Evolutionary conservation across 345 rosid genomes (phyloP), one percentile per base, ranked within the genome.

Genomic region (Linum trigynum): DNA sequence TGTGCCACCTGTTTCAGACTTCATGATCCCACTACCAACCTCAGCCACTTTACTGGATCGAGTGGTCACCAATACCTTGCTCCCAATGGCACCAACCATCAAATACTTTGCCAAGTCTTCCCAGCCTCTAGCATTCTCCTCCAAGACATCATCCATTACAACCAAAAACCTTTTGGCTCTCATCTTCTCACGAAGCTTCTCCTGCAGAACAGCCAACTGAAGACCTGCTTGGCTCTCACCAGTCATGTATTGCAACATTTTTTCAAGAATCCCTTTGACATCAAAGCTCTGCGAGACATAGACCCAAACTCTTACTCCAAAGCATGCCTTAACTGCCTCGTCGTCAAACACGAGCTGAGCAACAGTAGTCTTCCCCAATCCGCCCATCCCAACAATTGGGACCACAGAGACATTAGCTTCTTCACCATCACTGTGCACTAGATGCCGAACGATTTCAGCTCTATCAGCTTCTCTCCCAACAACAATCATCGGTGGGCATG

Each of bases 131-230:
- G n/a, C 17, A 57, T 64, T 58, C 59, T 70, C 73, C 37, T 37
- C 59, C 73, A 68, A 70, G 14, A 70, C 73, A 64, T 70, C 68
- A 57, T 70, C 73, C n/a, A 70, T 58, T 48, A 64, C 73, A 40
- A 70, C 7, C 59, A 70, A 45, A n/a, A 70, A 70, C 68, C 45
- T 63, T 7, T 9, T 38, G 63, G 67, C 73, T 15, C 35, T 63
- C 59, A 70, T 38, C 17, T 8, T 17, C 8, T 70, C 64, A 0
- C 48, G 64, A 17, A 70, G 64, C 32, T 36, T 57, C 5, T 11
- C 64, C 48, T 70, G 73, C 37, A 70, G 58, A 16, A 5, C 14
- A 70, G 45, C 68, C 68, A 70, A 70, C 57, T 63, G 45, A n/a
- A 38, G 1, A 38, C 38, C 59, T 57, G 64, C 59, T 16, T 16